Evolutionary conservation across 768 basidiomycete species (phyloP), one percentile per base, ranked within the genome.

Genomic region (Cytidiella melzeri): DNA sequence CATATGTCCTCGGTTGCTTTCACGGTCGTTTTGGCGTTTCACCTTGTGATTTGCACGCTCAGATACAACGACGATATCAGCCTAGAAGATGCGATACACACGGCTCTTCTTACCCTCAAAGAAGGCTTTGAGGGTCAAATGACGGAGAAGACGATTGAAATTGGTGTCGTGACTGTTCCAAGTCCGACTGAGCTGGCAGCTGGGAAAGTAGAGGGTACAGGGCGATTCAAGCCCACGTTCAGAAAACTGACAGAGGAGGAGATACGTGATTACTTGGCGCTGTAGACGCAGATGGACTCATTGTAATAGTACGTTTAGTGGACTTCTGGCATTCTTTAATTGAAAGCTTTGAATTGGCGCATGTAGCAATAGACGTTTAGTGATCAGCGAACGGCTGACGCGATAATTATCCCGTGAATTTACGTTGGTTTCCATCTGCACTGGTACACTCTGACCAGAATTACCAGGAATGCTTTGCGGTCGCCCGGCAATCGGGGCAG

Each of bases 71-170:
- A 99, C 70, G 95, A 98, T 63, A 95, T 99, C 65, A 96, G 93
- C 61, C 73, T 98, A 50, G 95, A 97, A 70, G 96, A 97, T 66
- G 96, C 95, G 27, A 98, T 98, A 57, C 96, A 99, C 69, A 99
- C 96, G 11, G 96, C 96, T 27, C 80, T 99, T 24, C 71, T 99
- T 56, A 99, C 96, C 28, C 74, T 98, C 56, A 98, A 99, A 71
- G 96, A 98, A 70, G 94, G 96, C 3, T 99, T 98, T 61, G 96
- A 99, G 69, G 96, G 96, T n/a, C 91, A 97, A 64, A 97, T 99
- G 95, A 97, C 95, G 24, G 96, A 97, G 71, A 94, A 96, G 74
- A 99, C 96, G 41, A 96, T 99, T 62, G 96, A 99, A 72, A 92
- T 99, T 45, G 96, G 96, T 27, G 84, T 99, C 36, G 81, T 98